Conservation (phyloP, 75 land plant species). For the Isoetes taiwanensis region DNA sequence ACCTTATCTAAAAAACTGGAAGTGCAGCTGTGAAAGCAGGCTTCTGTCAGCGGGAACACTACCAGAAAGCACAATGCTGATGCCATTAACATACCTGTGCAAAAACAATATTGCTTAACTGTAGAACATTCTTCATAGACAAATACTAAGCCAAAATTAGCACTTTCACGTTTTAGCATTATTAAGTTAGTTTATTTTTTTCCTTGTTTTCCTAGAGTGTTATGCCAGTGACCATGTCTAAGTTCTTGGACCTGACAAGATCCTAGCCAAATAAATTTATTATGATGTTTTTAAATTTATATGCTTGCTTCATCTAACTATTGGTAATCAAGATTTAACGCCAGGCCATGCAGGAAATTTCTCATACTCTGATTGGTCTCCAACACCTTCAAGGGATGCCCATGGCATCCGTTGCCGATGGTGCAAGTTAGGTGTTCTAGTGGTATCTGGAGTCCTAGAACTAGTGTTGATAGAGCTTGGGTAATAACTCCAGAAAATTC, state of each 20-base stretch:
- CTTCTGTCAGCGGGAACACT: conserved; percentile 87
- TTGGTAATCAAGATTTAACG: background rate
- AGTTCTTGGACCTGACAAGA: no score
- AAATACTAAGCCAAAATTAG: no score
- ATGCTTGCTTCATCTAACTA: background rate
- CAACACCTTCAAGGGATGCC: conserved; percentile 96
- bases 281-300: no score
- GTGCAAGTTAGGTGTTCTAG: conserved; percentile 90
- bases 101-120: no score
- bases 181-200: no score
- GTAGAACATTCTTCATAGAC: no score
- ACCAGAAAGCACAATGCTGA: conserved; percentile 71
- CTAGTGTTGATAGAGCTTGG: conserved; percentile 77
- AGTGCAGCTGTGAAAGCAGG: conserved; percentile 83
- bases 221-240: no score
- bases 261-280: no score
- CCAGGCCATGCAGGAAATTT: background rate
- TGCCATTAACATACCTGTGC: conserved; percentile 90
- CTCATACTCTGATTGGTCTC: conserved; percentile 94
- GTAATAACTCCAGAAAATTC: conserved; percentile 97
- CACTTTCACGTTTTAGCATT: no score
- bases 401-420: conserved; percentile 96
- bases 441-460: conserved; percentile 83
- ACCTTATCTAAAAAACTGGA: conserved; percentile 99
- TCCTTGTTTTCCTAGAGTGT: no score